Evolutionary conservation across 2,329 filamentous ascomycete genomes (phyloP).

Genomic region (Sordariomycetes sp.): DNA sequence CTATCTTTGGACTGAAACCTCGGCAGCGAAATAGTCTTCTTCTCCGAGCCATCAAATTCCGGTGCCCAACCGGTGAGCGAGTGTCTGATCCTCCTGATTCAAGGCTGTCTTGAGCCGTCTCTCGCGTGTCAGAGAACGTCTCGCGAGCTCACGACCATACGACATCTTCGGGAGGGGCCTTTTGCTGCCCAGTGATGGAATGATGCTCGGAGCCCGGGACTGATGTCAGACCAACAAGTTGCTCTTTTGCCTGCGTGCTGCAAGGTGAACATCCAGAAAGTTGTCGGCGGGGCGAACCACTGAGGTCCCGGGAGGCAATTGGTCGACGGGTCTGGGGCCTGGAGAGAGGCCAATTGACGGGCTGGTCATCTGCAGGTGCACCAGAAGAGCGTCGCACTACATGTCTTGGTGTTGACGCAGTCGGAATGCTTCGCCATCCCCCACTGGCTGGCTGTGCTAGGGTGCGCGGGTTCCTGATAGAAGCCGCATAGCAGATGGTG

Average conservation of each 20-base stretch:
- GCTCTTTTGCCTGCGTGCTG: neutral
- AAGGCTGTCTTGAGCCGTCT: too few relatives aligned
- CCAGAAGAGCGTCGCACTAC: neutral
- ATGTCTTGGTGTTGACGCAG: neutral
- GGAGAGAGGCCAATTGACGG: neutral
- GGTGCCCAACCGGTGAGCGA: neutral
- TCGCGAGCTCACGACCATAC: neutral
- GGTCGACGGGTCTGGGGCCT: neutral
- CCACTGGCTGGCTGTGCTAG: neutral
- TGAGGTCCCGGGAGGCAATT: neutral
- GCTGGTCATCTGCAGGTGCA: neutral
- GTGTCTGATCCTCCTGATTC: neutral
- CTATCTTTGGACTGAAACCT: too few relatives aligned
- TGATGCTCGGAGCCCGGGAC: neutral
- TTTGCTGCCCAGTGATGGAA: neutral
- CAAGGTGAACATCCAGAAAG: conserved; percentile 1
- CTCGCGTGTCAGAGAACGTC: too few relatives aligned
- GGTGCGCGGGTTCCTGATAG: neutral
- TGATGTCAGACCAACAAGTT: neutral
- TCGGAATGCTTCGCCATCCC: neutral
- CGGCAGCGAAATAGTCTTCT: too few relatives aligned
- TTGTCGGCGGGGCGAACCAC: neutral
- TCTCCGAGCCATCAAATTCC: neutral
- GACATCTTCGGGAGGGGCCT: neutral
- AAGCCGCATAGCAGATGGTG: neutral